Base-by-base conservation (phyloP, 306 rosid species). In the Pueraria montana region DNA sequence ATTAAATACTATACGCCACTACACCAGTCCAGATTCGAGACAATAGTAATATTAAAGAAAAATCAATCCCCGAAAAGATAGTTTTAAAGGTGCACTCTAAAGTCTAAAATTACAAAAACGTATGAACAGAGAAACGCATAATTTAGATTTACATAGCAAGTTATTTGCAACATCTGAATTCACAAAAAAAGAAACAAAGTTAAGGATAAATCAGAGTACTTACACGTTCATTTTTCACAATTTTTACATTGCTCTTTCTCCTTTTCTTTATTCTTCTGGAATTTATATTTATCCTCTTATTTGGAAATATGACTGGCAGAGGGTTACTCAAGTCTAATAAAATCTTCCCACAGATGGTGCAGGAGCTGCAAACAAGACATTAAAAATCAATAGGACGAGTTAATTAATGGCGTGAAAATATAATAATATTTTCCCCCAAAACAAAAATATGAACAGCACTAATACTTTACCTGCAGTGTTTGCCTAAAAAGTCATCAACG, bases 311-410 rank as follows among this genome's bases (percentile, higher is more conserved):
- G 24, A 66, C 4, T 0, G n/a, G 24, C 2, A 45, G 8, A 2
- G 81, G 61, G 30, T 3, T 11, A 26, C 12, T 27, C 13, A 23
- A 18, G 4, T 59, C 74, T 14, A 48, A 36, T 1, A 84, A 71
- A 74, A 84, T 10, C 68, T 74, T 84, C 7, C 87, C 87, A 67
- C 87, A 84, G 0, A 2, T 1, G 1, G 0, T 13, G 43, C 87
- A 84, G 46, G 73, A 55, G 4, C 87, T 84, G 42, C 26, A 74
- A 79, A 45, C 6, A 71, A 4, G 56, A 30, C 27, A 71, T 46
- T 34, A 17, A 59, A 77, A 48, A 16, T 3, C 49, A 83, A 30
- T 48, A 43, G 10, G 11, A 55, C 0, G 56, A 55, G 20, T 55
- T 0, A 34, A 53, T 38, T 20, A 74, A 36, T 75, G 0, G 55